These are phyloP conservation scores for Suillus variegatus DNA, from an alignment of 768 basidiomycete species.

Conservation along the genomic window DNA sequence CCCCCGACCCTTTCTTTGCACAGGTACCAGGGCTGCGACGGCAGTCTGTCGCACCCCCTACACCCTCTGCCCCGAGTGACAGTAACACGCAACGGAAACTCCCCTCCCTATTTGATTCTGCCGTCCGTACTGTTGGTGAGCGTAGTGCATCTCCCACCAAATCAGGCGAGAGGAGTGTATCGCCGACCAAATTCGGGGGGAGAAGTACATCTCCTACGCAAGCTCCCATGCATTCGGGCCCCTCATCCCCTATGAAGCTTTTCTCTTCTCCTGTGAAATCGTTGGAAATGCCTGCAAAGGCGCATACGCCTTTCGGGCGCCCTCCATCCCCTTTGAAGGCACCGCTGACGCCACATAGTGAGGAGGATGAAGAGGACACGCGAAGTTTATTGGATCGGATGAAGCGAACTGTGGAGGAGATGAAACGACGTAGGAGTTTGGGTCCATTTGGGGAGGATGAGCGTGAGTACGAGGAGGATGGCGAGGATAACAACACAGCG, in stretches of 20 bases:
- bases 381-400: slow-evolving; percentile 36
- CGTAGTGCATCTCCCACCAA: background rate
- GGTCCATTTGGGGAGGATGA: slow-evolving; percentile 21
- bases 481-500: slow-evolving; percentile 43
- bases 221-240: background rate
- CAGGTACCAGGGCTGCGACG: slow-evolving; percentile 51
- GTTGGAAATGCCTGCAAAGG: background rate
- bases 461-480: slow-evolving; percentile 34
- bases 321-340: slow-evolving; percentile 2
- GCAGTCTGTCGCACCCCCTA: slow-evolving; percentile 22
- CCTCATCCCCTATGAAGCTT: slow-evolving; percentile 9
- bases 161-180: background rate
- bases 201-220: slow-evolving; percentile 11
- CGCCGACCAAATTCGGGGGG: background rate
- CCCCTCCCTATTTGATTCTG: slow-evolving; percentile 8
- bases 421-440: slow-evolving; percentile 30
- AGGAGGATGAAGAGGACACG: slow-evolving; percentile 36
- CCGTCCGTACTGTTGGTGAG: background rate
- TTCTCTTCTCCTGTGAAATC: slow-evolving; percentile 5
- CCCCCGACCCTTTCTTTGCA: slow-evolving; percentile 51
- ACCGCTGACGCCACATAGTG: slow-evolving; percentile 13
- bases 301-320: slow-evolving; percentile 2
- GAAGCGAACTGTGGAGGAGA: slow-evolving; percentile 38
- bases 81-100: background rate
- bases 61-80: slow-evolving; percentile 1